A percentile compares a stretch with the other conserved stretches of the same genome.
These are phyloP conservation scores for Hammondia hammondi DNA, from an alignment of 169 alveolate species.

Conservation along the genomic window DNA sequence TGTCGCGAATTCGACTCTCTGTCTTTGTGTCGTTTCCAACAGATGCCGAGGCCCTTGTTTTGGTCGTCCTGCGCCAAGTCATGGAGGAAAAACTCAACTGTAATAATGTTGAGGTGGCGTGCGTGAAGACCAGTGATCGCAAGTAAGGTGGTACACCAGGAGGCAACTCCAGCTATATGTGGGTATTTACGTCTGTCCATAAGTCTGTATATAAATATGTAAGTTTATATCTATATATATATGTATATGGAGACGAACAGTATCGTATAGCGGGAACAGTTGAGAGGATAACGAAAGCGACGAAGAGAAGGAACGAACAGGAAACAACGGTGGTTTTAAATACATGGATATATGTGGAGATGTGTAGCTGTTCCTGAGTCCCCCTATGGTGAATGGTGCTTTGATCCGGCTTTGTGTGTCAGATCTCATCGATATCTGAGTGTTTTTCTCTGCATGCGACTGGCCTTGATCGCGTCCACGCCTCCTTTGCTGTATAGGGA, in stretches of 20 bases:
- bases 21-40: not conserved
- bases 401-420: too few relatives aligned
- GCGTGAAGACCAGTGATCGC: constrained; percentile 27
- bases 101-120: constrained; percentile 93
- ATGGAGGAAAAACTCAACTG: constrained; percentile 97
- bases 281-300: too few relatives aligned
- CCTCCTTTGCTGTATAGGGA: too few relatives aligned
- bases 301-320: too few relatives aligned
- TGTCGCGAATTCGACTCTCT: not conserved
- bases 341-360: not conserved
- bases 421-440: too few relatives aligned
- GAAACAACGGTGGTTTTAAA: not conserved
- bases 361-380: too few relatives aligned
- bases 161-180: not conserved
- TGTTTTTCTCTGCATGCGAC: too few relatives aligned
- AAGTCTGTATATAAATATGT: not conserved
- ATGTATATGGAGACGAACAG: not conserved
- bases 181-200: not conserved
- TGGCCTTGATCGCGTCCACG: too few relatives aligned
- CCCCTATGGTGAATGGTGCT: too few relatives aligned
- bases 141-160: constrained; percentile 37
- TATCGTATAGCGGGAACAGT: not conserved
- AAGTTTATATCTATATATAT: not conserved
- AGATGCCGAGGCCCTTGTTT: constrained; percentile 95
- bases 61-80: constrained; percentile 95